A percentile compares a stretch with the other conserved stretches of the same genome.
Evolutionary conservation across 2,329 filamentous ascomycete genomes (phyloP).

Genomic region (Arthroderma sp.): DNA sequence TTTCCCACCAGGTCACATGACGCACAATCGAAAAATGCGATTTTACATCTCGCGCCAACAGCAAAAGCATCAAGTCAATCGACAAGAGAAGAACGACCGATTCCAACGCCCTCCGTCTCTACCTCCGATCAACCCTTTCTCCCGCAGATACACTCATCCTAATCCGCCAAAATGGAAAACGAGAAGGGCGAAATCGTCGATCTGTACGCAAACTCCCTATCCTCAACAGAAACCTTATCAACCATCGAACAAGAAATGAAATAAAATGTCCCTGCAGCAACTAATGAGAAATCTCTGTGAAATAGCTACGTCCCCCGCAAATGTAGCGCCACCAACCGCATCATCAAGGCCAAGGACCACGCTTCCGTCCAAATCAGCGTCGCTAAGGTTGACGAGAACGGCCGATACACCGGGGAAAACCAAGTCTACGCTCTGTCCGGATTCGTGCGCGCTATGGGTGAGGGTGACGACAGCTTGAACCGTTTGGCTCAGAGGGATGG

Average conservation of each 20-base stretch:
- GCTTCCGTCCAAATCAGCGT: conserved; percentile 94
- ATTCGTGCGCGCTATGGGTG: conserved; percentile 94
- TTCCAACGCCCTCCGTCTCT: not conserved
- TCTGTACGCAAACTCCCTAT: conserved; percentile 54
- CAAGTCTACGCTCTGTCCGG: conserved; percentile 95
- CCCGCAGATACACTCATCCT: conserved; percentile 17
- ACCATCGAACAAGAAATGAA: not conserved
- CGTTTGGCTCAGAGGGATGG: conserved; percentile 90
- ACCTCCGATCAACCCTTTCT: conserved; percentile 6
- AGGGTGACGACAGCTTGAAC: conserved; percentile 95
- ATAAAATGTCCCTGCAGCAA: not conserved
- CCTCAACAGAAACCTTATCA: not conserved
- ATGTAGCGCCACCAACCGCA: conserved; percentile 97
- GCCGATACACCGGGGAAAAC: conserved; percentile 92
- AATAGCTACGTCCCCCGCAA: conserved; percentile 92
- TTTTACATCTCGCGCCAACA: conserved; percentile 6
- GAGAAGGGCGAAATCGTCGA: conserved; percentile 99
- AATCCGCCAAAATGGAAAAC: conserved; percentile 83
- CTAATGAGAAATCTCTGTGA: conserved; percentile 7
- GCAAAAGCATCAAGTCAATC: conserved; percentile 4
- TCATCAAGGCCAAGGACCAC: conserved; percentile 99
- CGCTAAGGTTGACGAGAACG: conserved; percentile 98
- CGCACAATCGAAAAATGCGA: conserved; percentile 15
- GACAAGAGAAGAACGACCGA: conserved; percentile 2
- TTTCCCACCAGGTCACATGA: conserved; percentile 14